phyloP scores from a whole-genome alignment of 306 rosid genomes.

The Castanospermum australe region DNA sequence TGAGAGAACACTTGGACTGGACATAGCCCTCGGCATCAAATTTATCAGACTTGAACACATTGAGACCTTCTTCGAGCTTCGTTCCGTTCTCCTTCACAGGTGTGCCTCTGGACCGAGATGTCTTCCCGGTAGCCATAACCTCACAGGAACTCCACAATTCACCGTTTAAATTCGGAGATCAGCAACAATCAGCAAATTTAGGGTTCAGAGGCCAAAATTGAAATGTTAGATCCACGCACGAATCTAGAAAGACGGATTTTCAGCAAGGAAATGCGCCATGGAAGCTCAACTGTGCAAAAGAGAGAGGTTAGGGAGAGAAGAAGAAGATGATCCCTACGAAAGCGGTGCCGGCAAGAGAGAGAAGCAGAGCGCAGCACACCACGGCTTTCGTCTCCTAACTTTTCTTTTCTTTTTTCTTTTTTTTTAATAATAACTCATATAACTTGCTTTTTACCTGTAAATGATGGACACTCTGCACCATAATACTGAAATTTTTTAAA shows the following conservation, averaged over 20 bases:
- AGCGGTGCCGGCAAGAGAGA: slow-evolving; percentile 23
- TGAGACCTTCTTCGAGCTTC: slow-evolving; percentile 83
- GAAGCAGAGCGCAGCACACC: slow-evolving; percentile 24
- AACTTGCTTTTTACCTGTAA: slow-evolving; percentile 1
- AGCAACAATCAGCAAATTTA: slow-evolving; percentile 11
- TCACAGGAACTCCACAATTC: neutral
- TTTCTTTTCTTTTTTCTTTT: neutral
- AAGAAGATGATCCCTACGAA: slow-evolving; percentile 25
- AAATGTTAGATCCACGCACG: slow-evolving; percentile 37
- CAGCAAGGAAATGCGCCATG: neutral
- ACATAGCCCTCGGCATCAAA: slow-evolving; percentile 80
- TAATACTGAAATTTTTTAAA: neutral
- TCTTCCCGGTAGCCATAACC: slow-evolving; percentile 73
- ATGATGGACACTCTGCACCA: slow-evolving; percentile 8
- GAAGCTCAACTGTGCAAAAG: neutral
- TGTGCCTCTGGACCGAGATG: slow-evolving; percentile 66
- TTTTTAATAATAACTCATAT: neutral
- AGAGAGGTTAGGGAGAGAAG: neutral
- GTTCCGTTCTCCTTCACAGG: slow-evolving; percentile 69
- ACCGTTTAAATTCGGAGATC: slow-evolving; percentile 2
- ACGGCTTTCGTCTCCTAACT: neutral
- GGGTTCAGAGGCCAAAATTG: slow-evolving; percentile 27
- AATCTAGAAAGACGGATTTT: neutral
- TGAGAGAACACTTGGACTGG: slow-evolving; percentile 76
- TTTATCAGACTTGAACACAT: slow-evolving; percentile 78